Base-by-base conservation (phyloP, 2,329 filamentous ascomycete genomes). In the Fonsecaea pugnacius region DNA sequence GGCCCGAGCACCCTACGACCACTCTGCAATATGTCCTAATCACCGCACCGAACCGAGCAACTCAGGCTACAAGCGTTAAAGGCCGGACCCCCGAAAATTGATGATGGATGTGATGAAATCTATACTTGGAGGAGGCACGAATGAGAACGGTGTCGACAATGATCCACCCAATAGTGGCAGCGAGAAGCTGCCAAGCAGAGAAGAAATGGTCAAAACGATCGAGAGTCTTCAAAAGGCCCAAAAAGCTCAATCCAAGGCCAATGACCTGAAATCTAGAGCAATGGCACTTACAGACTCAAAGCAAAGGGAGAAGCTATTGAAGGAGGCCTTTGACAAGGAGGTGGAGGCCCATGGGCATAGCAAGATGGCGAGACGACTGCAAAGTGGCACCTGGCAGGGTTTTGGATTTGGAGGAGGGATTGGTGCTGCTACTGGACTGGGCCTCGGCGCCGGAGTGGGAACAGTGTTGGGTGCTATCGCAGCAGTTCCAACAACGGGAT, bases 261-360 rank as follows among this genome's bases (percentile, higher is more conserved):
- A 66, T 48, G 52, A 62, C 54, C 51, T 69, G 43, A 67, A 65
- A 30, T 61, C 60, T 8, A 68, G 64, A 38, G 66, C 66, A 16
- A 58, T 58, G 60, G 64, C 64, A 14, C 61, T 68, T 48, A 60
- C 64, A 6, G 56, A 66, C 27, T 57, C 62, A n/a, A 63, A 48
- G 14, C 35, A 69, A 43, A 64, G 67, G 1, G 67, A 69, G 35
- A 56, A 60, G 36, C 54, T 69, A 56, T 43, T 69, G 14, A 58
- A 51, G 33, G 64, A 69, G 27, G 67, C 67, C n/a, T 69, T 64
- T 40, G 59, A 69, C 55, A 67, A 69, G 30, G 67, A 69, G 48
- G 58, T 67, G 27, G 64, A 69, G 56, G 67, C 67, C 18, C 32
- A 69, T 18, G 67, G 67, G 35, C 64, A 66, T 38, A 69, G 61